Base-by-base conservation (phyloP, 139 green algal species). In the Choricystis sp. region DNA sequence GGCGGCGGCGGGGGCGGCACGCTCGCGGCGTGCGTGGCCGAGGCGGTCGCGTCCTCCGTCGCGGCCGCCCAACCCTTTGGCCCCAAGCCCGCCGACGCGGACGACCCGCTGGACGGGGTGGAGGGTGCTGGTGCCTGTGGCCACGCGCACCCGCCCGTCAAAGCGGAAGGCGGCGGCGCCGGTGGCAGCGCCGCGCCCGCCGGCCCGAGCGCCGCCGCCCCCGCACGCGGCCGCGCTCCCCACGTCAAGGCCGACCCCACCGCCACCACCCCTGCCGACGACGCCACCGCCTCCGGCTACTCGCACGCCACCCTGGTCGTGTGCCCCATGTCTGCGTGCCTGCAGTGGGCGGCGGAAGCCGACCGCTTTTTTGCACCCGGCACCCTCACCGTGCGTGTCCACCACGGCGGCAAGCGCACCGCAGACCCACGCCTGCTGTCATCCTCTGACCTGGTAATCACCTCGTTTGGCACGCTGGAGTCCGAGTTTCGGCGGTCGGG, bases 281-380 rank as follows among this genome's bases (percentile, higher is more conserved):
- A 23, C 57, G n/a, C n/a, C 31, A 20, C 20, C 26, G 20, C 59
- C 25, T 26, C 14, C 19, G 56, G 23, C 9, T 84, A 68, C 67
- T 77, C 68, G 61, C 59, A 68, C 49, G 79, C 87, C n/a, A 98
- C 90, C 5, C 80, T 97, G 30, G 88, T 97, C 48, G 70, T 98
- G 21, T 95, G 88, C 72, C 91, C 91, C 14, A 70, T 95, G 59
- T 84, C 95, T 26, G 91, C 91, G 2, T 70, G 96, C 55, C 87
- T 95, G 26, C 89, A 96, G 78, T 98, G 91, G 91, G 65, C 75
- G 16, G 59, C 83, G 28, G 91, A 97, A 81, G 95, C 97, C 40
- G 83, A 77, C 9, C 72, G 81, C 26, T 95, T 88, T 77, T 89
- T 79, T 0, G 66, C 70, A 0, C 85, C 88, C n/a, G 69, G 69